Conservation (phyloP, 225 moss, liverwort and hornwort species). For the Takakia lepidozioides region DNA sequence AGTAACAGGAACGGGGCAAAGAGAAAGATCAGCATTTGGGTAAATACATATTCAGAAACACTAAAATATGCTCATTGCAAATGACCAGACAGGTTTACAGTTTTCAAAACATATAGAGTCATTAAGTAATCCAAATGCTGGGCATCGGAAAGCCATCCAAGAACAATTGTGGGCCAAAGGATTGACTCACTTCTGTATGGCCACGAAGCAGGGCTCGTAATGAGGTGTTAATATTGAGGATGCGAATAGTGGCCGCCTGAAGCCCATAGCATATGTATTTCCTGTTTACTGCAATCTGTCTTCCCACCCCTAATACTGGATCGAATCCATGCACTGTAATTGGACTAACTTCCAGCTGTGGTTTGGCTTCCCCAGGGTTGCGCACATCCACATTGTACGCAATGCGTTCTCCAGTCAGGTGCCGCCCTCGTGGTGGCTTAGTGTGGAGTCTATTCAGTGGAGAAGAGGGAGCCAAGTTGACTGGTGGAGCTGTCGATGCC, state of each 20-base stretch:
- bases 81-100: too few relatives aligned
- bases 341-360: constrained; percentile 58
- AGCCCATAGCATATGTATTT: constrained; percentile 86
- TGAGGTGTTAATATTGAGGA: constrained; percentile 76
- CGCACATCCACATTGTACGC: constrained; percentile 75
- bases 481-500: constrained; percentile 77
- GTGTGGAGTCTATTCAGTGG: constrained; percentile 38
- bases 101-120: too few relatives aligned
- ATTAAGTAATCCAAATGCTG: too few relatives aligned
- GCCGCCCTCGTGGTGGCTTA: constrained; percentile 55
- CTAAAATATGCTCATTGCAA: too few relatives aligned
- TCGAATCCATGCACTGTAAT: constrained; percentile 80
- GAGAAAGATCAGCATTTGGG: too few relatives aligned
- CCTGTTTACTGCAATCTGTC: constrained; percentile 80
- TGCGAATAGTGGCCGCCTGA: constrained; percentile 70
- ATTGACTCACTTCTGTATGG: constrained; percentile 88
- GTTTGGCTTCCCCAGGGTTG: constrained; percentile 59
- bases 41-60: too few relatives aligned
- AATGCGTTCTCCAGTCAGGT: constrained; percentile 54
- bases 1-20: too few relatives aligned
- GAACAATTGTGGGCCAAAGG: too few relatives aligned
- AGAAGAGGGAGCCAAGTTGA: constrained; percentile 40
- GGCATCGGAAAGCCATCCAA: too few relatives aligned
- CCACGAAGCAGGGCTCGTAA: constrained; percentile 78
- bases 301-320: constrained; percentile 56